A percentile compares a stretch with the other conserved stretches of the same genome.
Conservation (phyloP, 1,139 yeast genomes). For the Trichomonascaceae sp. region DNA sequence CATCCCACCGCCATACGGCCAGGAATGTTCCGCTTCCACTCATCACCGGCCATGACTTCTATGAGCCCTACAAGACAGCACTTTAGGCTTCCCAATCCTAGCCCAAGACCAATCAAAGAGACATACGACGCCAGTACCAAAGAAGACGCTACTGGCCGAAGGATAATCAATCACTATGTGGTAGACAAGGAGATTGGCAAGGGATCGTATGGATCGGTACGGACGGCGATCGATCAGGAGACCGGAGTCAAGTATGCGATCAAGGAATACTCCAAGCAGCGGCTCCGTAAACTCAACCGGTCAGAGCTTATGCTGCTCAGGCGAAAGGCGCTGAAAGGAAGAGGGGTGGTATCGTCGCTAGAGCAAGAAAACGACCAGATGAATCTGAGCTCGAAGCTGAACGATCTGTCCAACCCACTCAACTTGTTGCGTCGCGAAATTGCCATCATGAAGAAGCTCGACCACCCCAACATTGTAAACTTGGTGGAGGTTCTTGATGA, state of each 20-base stretch:
- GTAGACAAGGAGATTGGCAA: constrained; percentile 58
- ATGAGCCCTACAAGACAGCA: constrained; percentile 27
- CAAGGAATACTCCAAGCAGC: constrained; percentile 42
- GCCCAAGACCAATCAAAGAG: constrained; percentile 26
- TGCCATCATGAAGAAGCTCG: constrained; percentile 65
- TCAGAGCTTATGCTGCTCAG: constrained; percentile 21
- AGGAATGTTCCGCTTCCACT: constrained; percentile 20
- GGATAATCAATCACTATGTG: constrained; percentile 39
- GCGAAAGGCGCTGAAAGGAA: constrained; percentile 10
- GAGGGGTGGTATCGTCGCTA: constrained; percentile 1
- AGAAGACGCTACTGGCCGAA: constrained; percentile 22
- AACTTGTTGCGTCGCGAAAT: constrained; percentile 58
- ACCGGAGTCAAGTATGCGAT: constrained; percentile 42
- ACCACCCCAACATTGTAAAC: constrained; percentile 71
- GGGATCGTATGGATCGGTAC: constrained; percentile 86
- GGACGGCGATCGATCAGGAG: constrained; percentile 57
- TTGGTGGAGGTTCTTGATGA: constrained; percentile 72
- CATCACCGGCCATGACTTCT: constrained; percentile 20
- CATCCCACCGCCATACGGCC: constrained; percentile 9
- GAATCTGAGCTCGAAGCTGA: neutral
- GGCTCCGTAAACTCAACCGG: constrained; percentile 36
- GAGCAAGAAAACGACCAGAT: constrained; percentile 4
- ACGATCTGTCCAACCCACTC: constrained; percentile 16
- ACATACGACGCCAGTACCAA: constrained; percentile 25
- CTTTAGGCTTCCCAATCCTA: constrained; percentile 23